These are phyloP conservation scores for Diaporthe humulicola DNA, from an alignment of 2,329 filamentous ascomycete species.

Conservation along the genomic window DNA sequence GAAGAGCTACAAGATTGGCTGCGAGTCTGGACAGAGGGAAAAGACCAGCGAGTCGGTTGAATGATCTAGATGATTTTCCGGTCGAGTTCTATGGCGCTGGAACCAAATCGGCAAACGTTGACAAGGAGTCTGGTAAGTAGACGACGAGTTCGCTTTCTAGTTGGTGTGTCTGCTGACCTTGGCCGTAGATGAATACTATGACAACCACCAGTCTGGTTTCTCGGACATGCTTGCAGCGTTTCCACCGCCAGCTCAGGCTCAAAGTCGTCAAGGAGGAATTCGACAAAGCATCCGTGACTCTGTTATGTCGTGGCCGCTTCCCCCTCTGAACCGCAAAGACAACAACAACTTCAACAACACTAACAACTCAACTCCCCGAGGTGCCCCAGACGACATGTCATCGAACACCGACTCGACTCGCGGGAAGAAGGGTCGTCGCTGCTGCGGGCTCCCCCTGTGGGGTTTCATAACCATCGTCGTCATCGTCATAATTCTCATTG, in stretches of 20 bases:
- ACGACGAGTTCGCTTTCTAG: background rate
- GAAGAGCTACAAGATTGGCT: conserved; percentile 86
- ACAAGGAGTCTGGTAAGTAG: conserved; percentile 57
- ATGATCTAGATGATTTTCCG: conserved; percentile 65
- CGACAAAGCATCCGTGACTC: conserved; percentile 62
- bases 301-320: conserved; percentile 66
- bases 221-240: conserved; percentile 77
- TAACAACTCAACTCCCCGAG: conserved; percentile 39
- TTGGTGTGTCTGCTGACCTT: conserved; percentile 42
- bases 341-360: conserved; percentile 41
- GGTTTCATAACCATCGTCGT: conserved; percentile 77
- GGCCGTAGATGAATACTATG: conserved; percentile 49
- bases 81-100: conserved; percentile 56
- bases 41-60: conserved; percentile 71
- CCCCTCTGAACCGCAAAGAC: conserved; percentile 47
- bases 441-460: conserved; percentile 88
- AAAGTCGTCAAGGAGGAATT: conserved; percentile 53
- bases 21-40: conserved; percentile 88
- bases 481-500: conserved; percentile 78
- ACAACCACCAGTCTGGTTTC: conserved; percentile 65
- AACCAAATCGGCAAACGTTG: conserved; percentile 46
- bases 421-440: conserved; percentile 67
- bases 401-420: conserved; percentile 38
- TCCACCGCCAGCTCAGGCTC: conserved; percentile 70
- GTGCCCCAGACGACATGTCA: conserved; percentile 3